Percentiles rank a stretch among this genome's conserved stretches.
Conservation (phyloP, 2,329 filamentous ascomycete species). For the Hymenotorrendiella dingleyae region DNA sequence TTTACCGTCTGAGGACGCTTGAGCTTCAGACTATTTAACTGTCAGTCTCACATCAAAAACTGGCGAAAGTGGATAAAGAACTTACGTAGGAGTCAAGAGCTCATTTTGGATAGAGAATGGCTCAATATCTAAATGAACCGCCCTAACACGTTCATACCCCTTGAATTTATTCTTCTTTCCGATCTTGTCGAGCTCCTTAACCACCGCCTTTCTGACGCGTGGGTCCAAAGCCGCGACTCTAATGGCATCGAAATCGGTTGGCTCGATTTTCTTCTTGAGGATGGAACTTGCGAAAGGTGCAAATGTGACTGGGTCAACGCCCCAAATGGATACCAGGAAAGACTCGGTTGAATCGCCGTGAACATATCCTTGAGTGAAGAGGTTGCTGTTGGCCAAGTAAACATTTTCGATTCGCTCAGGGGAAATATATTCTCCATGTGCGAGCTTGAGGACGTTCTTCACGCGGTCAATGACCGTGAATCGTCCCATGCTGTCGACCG, state of each 20-base stretch:
- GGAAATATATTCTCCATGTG: slow-evolving; percentile 96
- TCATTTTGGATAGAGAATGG: slow-evolving; percentile 94
- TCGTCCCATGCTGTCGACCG: slow-evolving; percentile 77
- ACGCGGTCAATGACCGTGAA: slow-evolving; percentile 92
- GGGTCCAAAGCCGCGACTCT: slow-evolving; percentile 61
- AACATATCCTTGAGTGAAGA: slow-evolving; percentile 76
- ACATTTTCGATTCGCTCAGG: slow-evolving; percentile 97
- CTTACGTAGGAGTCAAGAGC: slow-evolving; percentile 81
- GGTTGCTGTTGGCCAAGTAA: slow-evolving; percentile 73
- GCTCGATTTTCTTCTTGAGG: slow-evolving; percentile 58
- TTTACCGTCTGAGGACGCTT: slow-evolving; percentile 65
- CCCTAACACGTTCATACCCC: slow-evolving; percentile 78
- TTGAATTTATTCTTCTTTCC: slow-evolving; percentile 85
- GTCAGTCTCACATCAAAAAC: slow-evolving; percentile 7
- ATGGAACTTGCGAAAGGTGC: slow-evolving; percentile 74
- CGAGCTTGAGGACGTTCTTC: slow-evolving; percentile 98
- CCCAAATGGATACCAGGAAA: slow-evolving; percentile 79
- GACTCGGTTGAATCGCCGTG: slow-evolving; percentile 85
- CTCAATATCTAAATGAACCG: slow-evolving; percentile 70
- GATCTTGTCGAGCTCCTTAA: slow-evolving; percentile 73
- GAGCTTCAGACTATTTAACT: slow-evolving; percentile 54
- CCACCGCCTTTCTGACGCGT: slow-evolving; percentile 66
- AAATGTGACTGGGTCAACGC: slow-evolving; percentile 79
- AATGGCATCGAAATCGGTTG: slow-evolving; percentile 61
- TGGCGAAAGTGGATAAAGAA: slow-evolving; percentile 2